A percentile compares a stretch with the other conserved stretches of the same genome.
Conservation (phyloP, 352 stramenopile genomes). For the Phytophthora pistaciae region DNA sequence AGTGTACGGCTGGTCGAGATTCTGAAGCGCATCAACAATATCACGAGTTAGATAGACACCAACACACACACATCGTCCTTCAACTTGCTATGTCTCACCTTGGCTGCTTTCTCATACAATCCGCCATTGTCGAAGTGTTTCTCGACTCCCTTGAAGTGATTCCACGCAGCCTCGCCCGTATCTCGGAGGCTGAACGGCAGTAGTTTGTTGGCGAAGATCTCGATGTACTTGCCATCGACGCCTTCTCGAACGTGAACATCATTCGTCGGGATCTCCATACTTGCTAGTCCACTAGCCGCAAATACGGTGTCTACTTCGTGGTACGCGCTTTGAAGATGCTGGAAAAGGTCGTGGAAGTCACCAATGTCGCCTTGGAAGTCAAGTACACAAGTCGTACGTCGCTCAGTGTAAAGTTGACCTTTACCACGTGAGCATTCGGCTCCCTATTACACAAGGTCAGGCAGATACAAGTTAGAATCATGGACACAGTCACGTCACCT, state of each 20-base stretch:
- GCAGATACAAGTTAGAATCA: neutral
- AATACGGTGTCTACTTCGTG: conserved; percentile 48
- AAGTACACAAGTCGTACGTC: conserved; percentile 15
- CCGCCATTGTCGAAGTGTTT: conserved; percentile 36
- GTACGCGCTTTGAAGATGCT: conserved; percentile 39
- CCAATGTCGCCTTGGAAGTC: conserved; percentile 41
- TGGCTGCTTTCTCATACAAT: conserved; percentile 27
- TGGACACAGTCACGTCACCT: neutral
- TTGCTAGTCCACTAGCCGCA: conserved; percentile 24
- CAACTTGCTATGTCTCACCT: too few species aligned
- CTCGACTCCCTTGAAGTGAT: conserved; percentile 40
- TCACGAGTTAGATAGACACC: conserved; percentile 1
- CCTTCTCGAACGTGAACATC: conserved; percentile 35
- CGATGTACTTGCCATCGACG: conserved; percentile 31
- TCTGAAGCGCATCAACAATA: conserved; percentile 8
- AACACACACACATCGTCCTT: too few species aligned
- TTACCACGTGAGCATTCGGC: conserved; percentile 9
- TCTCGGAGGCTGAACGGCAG: conserved; percentile 35
- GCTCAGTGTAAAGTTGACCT: neutral
- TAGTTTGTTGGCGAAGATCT: conserved; percentile 38
- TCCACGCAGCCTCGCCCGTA: conserved; percentile 32
- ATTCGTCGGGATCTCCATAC: conserved; percentile 21
- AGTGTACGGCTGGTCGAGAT: conserved; percentile 33
- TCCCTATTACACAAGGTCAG: conserved; percentile 6
- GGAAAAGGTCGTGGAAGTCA: conserved; percentile 46